phyloP scores from a whole-genome alignment of 768 basidiomycete genomes.

The Pleurotus platypus region DNA sequence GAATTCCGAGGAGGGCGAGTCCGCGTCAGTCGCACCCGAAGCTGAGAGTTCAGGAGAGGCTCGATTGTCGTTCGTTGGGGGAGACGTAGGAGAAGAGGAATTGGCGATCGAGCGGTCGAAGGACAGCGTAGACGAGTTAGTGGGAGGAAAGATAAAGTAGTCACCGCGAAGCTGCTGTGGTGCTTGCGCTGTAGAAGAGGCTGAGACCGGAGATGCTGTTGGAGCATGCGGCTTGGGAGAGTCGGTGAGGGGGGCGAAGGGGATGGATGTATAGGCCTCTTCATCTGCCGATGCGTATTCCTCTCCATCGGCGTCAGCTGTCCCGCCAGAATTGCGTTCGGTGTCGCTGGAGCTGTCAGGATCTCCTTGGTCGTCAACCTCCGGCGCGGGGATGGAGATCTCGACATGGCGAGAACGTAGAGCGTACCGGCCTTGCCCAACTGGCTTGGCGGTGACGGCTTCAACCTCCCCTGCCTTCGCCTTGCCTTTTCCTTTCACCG shows the following conservation, averaged over 20 bases:
- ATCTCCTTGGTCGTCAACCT: neutral
- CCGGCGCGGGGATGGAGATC: neutral
- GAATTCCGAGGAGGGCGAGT: neutral
- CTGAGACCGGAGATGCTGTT: neutral
- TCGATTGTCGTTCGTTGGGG: neutral
- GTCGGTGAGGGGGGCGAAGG: conserved; percentile 20
- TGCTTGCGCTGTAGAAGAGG: neutral
- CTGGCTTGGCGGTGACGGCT: neutral
- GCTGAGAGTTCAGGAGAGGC: neutral
- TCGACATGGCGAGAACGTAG: neutral
- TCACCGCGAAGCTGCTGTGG: no score
- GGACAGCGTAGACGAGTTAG: neutral
- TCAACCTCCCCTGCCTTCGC: neutral
- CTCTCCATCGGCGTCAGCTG: conserved; percentile 4
- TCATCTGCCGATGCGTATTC: conserved; percentile 1
- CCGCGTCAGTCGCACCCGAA: no score
- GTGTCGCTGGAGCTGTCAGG: neutral
- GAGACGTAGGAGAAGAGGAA: neutral
- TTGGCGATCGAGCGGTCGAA: neutral
- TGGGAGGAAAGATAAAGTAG: neutral
- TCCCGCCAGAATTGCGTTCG: conserved; percentile 1
- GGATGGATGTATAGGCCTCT: conserved; percentile 7
- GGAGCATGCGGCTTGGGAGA: neutral
- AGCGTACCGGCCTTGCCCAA: no score
- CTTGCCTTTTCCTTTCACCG: no score